Evolutionary conservation across 139 green algal genomes (phyloP).

Genomic region (Coelastrella sp.): DNA sequence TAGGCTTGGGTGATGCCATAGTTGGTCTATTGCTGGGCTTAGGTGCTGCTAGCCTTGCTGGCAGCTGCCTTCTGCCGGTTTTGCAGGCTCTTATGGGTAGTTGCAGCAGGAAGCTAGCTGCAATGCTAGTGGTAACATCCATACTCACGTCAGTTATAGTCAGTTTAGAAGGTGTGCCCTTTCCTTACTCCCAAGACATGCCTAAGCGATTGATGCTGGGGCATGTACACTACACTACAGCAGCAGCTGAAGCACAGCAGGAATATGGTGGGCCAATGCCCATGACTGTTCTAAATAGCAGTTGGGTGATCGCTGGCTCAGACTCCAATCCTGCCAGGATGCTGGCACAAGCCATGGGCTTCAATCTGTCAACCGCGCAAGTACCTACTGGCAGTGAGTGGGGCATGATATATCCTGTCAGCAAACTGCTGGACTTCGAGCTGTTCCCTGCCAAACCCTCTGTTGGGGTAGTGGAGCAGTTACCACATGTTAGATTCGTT

Average conservation of each 20-base stretch:
- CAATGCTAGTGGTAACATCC: background rate
- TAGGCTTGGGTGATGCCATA: conserved; percentile 28
- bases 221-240: conserved; percentile 38
- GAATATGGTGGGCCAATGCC: background rate
- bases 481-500: conserved; percentile 5
- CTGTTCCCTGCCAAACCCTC: conserved; percentile 17
- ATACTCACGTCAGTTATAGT: background rate
- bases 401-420: conserved; percentile 37
- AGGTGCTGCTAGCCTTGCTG: background rate
- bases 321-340: conserved; percentile 7
- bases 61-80: background rate
- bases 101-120: background rate
- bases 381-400: conserved; percentile 22
- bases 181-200: conserved; percentile 33
- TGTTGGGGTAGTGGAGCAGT: background rate
- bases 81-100: background rate
- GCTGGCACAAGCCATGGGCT: conserved; percentile 11
- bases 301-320: conserved; percentile 37
- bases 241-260: background rate
- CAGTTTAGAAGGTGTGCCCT: background rate
- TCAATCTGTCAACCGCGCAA: background rate
- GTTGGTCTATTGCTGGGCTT: conserved; percentile 24
- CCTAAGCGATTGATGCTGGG: conserved; percentile 47
- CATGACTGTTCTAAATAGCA: conserved; percentile 27
- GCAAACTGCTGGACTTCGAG: conserved; percentile 31